These are phyloP conservation scores for Magnaporthiopsis incrustans DNA, from an alignment of 2,329 filamentous ascomycete genomes.

Conservation along the genomic window DNA sequence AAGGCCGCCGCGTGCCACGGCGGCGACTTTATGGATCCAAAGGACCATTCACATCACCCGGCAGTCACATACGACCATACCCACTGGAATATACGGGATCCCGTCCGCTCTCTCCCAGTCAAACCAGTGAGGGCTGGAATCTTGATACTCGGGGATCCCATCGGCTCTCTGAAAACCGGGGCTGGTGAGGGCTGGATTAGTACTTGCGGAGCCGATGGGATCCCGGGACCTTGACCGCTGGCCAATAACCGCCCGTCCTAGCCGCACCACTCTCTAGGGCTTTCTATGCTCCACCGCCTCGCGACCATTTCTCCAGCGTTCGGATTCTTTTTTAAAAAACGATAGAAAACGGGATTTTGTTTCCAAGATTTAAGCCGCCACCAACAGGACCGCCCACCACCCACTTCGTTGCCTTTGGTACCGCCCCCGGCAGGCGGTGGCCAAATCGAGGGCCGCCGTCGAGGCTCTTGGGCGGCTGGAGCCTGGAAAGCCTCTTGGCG, in stretches of 20 bases:
- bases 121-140: too few species aligned
- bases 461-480: too few species aligned
- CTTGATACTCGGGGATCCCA: too few species aligned
- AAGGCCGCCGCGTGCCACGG: too few species aligned
- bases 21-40: too few species aligned
- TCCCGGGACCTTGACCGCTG: background rate
- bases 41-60: too few species aligned
- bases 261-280: background rate
- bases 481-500: too few species aligned
- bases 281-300: background rate
- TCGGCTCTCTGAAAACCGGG: background rate
- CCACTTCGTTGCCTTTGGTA: background rate
- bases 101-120: background rate
- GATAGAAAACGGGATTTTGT: background rate
- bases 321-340: background rate
- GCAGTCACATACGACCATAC: background rate
- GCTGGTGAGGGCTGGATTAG: background rate
- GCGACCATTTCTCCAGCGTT: background rate
- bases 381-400: background rate
- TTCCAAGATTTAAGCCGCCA: background rate
- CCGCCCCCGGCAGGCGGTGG: too few species aligned
- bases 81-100: background rate
- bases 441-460: too few species aligned
- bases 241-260: background rate
- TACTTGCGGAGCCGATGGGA: background rate